Evolutionary conservation across 1,284 basidiomycete genomes (phyloP).

Genomic region (Amylostereum areolatum): DNA sequence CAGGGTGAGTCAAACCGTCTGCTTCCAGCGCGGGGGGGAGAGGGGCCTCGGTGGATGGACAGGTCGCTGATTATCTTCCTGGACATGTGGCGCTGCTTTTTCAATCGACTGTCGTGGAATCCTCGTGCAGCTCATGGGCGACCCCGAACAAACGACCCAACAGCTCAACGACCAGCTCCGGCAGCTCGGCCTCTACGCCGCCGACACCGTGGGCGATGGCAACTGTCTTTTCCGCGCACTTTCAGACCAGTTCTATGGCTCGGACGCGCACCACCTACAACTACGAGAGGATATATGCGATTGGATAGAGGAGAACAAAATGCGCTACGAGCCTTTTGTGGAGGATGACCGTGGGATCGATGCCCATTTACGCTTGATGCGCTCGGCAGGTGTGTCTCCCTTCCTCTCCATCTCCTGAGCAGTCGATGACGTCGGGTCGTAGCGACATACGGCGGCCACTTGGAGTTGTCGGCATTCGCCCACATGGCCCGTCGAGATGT

Average conservation of each 20-base stretch:
- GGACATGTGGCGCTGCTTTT: slow-evolving; percentile 4
- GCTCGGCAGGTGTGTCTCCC: slow-evolving; percentile 57
- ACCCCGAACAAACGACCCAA: slow-evolving; percentile 60
- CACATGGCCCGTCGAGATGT: slow-evolving; percentile 74
- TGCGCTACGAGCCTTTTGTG: slow-evolving; percentile 82
- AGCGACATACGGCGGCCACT: slow-evolving; percentile 88
- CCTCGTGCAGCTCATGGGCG: slow-evolving; percentile 43
- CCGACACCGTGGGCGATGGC: slow-evolving; percentile 76
- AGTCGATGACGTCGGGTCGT: slow-evolving; percentile 11
- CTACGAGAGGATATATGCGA: slow-evolving; percentile 77
- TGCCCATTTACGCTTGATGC: slow-evolving; percentile 69
- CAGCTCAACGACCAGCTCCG: slow-evolving; percentile 65
- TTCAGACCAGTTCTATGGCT: slow-evolving; percentile 78
- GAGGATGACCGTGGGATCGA: slow-evolving; percentile 79
- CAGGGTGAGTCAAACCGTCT: slow-evolving; percentile 33
- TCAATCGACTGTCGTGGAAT: neutral
- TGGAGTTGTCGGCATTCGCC: slow-evolving; percentile 87
- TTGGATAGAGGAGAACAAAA: slow-evolving; percentile 67
- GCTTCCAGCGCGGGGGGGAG: slow-evolving; percentile 10
- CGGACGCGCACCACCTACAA: slow-evolving; percentile 61
- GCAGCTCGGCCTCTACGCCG: slow-evolving; percentile 72
- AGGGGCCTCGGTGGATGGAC: slow-evolving; percentile 8
- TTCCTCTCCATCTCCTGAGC: neutral
- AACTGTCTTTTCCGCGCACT: slow-evolving; percentile 85
- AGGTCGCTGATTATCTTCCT: slow-evolving; percentile 10